Evolutionary conservation across 106 monocot genomes (phyloP).

Genomic region (Allium sativum): DNA sequence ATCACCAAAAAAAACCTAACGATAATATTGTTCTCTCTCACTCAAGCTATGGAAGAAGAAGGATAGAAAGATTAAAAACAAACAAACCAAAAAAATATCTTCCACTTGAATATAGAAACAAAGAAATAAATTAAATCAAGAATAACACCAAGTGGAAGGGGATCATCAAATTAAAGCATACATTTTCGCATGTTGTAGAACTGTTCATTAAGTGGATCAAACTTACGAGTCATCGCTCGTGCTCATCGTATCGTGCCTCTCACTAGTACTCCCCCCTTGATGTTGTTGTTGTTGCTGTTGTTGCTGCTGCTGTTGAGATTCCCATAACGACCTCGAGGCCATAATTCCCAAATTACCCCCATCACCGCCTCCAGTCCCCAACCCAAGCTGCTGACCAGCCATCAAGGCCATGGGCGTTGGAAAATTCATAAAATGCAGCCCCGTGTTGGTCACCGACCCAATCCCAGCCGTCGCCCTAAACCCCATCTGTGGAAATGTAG

Average conservation of each 20-base stretch:
- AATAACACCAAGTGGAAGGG: not conserved
- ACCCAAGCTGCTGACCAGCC: conserved; percentile 46
- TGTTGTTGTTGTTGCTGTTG: conserved; percentile 1
- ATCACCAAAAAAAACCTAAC: too few species aligned
- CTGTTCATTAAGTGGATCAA: not conserved
- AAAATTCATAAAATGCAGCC: conserved; percentile 72
- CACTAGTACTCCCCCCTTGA: conserved; percentile 1
- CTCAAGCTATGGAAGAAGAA: too few species aligned
- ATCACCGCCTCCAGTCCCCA: conserved; percentile 13
- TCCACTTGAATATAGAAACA: not conserved
- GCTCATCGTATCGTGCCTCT: conserved; percentile 49
- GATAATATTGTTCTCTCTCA: too few species aligned
- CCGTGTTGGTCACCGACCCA: conserved; percentile 23
- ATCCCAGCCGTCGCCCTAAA: conserved; percentile 6
- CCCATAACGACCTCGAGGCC: conserved; percentile 21
- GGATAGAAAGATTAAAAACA: not conserved
- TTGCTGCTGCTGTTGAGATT: conserved; percentile 3
- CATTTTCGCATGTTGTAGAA: not conserved
- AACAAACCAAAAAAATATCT: not conserved
- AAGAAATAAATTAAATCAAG: not conserved
- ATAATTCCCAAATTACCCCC: conserved; percentile 34
- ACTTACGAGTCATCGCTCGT: conserved; percentile 31
- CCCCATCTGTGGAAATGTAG: conserved; percentile 33
- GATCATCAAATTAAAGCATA: conserved; percentile 7
- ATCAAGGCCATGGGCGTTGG: conserved; percentile 59